phyloP scores from a whole-genome alignment of 495 filamentous ascomycete genomes.

The Aspergillus nanangensis region DNA sequence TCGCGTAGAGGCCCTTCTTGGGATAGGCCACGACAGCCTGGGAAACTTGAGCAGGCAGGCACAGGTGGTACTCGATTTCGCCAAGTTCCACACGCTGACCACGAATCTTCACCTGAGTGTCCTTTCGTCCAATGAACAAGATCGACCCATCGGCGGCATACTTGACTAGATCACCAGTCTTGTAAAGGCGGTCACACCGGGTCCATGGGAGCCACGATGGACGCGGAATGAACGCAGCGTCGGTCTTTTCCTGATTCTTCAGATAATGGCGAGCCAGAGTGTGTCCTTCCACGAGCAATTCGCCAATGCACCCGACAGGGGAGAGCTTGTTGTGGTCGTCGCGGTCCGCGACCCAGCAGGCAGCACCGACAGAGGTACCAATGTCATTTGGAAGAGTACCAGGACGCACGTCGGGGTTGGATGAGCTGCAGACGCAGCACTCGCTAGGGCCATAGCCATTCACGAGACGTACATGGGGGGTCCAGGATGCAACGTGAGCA shows the following conservation, averaged over 20 bases:
- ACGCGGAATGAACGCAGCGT: constrained; percentile 27
- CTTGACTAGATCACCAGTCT: constrained; percentile 26
- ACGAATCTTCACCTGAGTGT: constrained; percentile 37
- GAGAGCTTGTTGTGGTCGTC: constrained; percentile 27
- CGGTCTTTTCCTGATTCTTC: constrained; percentile 30
- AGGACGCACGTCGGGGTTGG: background rate
- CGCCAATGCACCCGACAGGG: constrained; percentile 37
- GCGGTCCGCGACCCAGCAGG: constrained; percentile 33
- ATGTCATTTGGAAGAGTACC: constrained; percentile 6
- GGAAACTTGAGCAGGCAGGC: constrained; percentile 2
- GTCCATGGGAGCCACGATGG: constrained; percentile 31
- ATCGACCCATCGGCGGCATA: constrained; percentile 20
- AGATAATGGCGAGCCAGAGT: constrained; percentile 37
- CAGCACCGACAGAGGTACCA: constrained; percentile 8
- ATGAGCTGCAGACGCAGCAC: constrained; percentile 17
- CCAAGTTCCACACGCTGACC: constrained; percentile 41
- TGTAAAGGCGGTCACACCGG: constrained; percentile 24
- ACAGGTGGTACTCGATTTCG: constrained; percentile 32
- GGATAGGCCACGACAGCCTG: constrained; percentile 9
- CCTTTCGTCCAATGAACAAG: constrained; percentile 26
- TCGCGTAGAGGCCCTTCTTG: constrained; percentile 8
- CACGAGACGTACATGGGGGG: constrained; percentile 33
- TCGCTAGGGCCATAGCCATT: constrained; percentile 57
- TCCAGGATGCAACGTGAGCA: constrained; percentile 40
- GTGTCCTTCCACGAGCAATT: constrained; percentile 41